Conservation (phyloP, 176 grass and related monocot genomes). For the Zoysia pacifica region DNA sequence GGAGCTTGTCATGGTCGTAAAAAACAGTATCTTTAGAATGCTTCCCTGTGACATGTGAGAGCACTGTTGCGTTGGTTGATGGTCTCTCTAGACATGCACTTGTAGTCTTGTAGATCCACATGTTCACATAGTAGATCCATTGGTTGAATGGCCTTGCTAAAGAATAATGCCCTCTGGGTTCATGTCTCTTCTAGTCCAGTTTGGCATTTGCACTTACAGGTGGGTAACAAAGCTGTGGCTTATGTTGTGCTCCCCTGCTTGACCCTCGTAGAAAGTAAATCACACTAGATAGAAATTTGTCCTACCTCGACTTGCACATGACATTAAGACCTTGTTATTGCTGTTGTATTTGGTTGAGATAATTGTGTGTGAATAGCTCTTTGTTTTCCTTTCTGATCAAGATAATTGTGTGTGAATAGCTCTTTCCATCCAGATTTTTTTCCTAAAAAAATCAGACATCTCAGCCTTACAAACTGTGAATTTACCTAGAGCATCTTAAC, state of each 20-base stretch:
- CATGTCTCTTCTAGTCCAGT: slow-evolving; percentile 45
- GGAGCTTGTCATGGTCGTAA: slow-evolving; percentile 30
- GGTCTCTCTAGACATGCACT: slow-evolving; percentile 46
- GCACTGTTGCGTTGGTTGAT: slow-evolving; percentile 44
- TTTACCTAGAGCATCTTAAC: slow-evolving; percentile 7
- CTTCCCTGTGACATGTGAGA: slow-evolving; percentile 60
- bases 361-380: neutral
- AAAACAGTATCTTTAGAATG: slow-evolving; percentile 47
- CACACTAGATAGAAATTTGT: neutral
- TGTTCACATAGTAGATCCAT: slow-evolving; percentile 40
- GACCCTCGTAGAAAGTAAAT: neutral
- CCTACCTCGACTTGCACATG: neutral
- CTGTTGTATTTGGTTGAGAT: neutral
- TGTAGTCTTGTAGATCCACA: slow-evolving; percentile 38
- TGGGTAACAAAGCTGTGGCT: slow-evolving; percentile 15
- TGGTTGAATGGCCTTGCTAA: slow-evolving; percentile 22
- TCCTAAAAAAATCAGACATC: neutral
- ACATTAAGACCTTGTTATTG: neutral
- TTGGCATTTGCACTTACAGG: slow-evolving; percentile 36
- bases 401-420: neutral
- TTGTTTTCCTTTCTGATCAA: slow-evolving; percentile 5
- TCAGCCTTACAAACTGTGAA: neutral
- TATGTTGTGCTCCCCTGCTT: slow-evolving; percentile 15
- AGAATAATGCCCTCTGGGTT: slow-evolving; percentile 30
- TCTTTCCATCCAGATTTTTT: neutral